Percentiles rank a stretch among this genome's conserved stretches.
Evolutionary conservation across 257 asterid species (phyloP).

Genomic region (Linaria vulgaris): DNA sequence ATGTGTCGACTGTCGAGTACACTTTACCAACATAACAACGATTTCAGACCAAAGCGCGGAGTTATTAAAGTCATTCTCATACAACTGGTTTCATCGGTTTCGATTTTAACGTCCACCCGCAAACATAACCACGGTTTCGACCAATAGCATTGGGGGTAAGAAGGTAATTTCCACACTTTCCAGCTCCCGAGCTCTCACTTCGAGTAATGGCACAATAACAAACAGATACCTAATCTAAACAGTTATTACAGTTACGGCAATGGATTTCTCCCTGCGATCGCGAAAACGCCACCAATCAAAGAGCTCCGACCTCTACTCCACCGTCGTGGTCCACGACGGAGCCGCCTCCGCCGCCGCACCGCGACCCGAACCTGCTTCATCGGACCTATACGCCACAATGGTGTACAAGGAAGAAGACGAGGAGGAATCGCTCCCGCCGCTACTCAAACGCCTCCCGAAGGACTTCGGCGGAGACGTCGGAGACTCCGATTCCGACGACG

Average conservation of each 20-base stretch:
- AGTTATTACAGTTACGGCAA: constrained; percentile 2
- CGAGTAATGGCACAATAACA: too few relatives aligned
- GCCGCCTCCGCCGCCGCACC: constrained; percentile 18
- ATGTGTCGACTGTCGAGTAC: too few relatives aligned
- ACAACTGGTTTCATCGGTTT: too few relatives aligned
- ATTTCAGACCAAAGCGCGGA: too few relatives aligned
- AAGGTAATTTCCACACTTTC: too few relatives aligned
- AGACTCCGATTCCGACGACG: constrained; percentile 39
- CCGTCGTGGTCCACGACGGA: constrained; percentile 45
- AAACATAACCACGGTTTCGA: too few relatives aligned
- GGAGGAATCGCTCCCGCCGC: constrained; percentile 82
- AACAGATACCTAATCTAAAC: too few relatives aligned
- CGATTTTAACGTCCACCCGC: too few relatives aligned
- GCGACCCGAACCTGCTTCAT: constrained; percentile 25
- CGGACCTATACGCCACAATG: constrained; percentile 66
- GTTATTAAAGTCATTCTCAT: too few relatives aligned
- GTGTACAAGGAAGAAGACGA: constrained; percentile 65
- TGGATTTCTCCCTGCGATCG: constrained; percentile 66
- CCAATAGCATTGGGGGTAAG: too few relatives aligned
- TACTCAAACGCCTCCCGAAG: constrained; percentile 83
- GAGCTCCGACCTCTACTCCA: constrained; percentile 64
- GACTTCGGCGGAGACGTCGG: constrained; percentile 60
- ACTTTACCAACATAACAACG: too few relatives aligned
- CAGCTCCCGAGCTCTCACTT: too few relatives aligned
- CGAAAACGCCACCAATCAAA: constrained; percentile 60